phyloP scores from a whole-genome alignment of 306 rosid genomes.

The Gastrolobium villosum region DNA sequence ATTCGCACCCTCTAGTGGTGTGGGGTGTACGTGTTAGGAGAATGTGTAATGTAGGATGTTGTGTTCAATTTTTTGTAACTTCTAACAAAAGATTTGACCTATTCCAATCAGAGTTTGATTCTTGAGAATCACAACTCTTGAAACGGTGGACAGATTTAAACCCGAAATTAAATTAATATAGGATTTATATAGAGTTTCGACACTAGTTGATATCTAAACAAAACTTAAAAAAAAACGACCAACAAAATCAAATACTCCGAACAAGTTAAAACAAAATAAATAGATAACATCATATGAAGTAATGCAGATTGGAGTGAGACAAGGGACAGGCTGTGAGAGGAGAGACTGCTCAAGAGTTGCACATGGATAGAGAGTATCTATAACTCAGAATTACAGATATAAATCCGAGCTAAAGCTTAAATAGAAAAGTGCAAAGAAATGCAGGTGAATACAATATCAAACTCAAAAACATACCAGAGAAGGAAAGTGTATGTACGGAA shows the following conservation, averaged over 20 bases:
- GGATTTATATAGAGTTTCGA: too few relatives aligned
- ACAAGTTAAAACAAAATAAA: background rate
- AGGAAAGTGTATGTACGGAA: slow-evolving; percentile 49
- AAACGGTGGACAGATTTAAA: too few relatives aligned
- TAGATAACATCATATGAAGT: background rate
- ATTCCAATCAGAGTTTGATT: too few relatives aligned
- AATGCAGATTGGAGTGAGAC: slow-evolving; percentile 42
- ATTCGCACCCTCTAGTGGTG: too few relatives aligned
- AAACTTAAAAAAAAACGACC: background rate
- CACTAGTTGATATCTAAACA: too few relatives aligned
- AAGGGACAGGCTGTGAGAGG: slow-evolving; percentile 36
- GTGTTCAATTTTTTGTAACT: too few relatives aligned
- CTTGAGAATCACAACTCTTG: too few relatives aligned
- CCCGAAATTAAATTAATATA: too few relatives aligned
- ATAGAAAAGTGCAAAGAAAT: slow-evolving; percentile 36
- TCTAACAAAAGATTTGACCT: too few relatives aligned
- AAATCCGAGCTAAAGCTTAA: slow-evolving; percentile 8
- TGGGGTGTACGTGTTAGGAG: too few relatives aligned
- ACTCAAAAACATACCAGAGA: slow-evolving; percentile 51
- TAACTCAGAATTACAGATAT: background rate
- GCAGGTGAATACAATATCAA: slow-evolving; percentile 40
- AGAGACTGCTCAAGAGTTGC: slow-evolving; percentile 28
- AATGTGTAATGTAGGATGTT: too few relatives aligned
- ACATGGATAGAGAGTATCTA: slow-evolving; percentile 27
- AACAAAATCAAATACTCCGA: background rate